phyloP scores from a whole-genome alignment of 2,329 filamentous ascomycete species.

The Pestalotiopsis sp. region DNA sequence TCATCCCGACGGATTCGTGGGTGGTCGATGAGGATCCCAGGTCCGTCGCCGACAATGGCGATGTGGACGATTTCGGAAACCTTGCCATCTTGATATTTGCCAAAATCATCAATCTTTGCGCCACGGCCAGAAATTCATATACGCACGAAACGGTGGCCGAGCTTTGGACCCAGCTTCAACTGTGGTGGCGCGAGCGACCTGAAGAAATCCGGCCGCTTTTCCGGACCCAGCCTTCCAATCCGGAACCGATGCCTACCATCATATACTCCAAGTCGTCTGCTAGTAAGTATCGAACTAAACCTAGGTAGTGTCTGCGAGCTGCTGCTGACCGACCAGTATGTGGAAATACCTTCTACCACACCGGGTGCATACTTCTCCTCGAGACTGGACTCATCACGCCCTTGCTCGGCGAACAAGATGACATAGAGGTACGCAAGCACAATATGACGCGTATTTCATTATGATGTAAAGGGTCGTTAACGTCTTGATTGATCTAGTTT shows the following conservation, averaged over 20 bases:
- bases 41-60: background rate
- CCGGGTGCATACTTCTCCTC: background rate
- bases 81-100: background rate
- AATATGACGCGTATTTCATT: background rate
- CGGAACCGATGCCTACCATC: background rate
- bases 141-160: background rate
- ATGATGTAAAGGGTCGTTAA: background rate
- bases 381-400: background rate
- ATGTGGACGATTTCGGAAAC: background rate
- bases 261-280: background rate
- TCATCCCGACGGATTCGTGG: background rate
- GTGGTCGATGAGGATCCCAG: background rate
- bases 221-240: background rate
- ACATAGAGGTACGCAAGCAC: background rate
- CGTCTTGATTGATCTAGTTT: background rate
- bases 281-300: background rate
- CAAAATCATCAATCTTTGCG: background rate
- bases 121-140: background rate
- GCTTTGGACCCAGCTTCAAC: background rate
- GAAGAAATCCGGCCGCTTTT: background rate
- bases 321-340: background rate
- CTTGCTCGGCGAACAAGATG: background rate
- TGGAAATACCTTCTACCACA: background rate
- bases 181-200: background rate
- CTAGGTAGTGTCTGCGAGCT: background rate